phyloP scores from a whole-genome alignment of 805 yeast genomes.

The Teunomyces kruisii region DNA sequence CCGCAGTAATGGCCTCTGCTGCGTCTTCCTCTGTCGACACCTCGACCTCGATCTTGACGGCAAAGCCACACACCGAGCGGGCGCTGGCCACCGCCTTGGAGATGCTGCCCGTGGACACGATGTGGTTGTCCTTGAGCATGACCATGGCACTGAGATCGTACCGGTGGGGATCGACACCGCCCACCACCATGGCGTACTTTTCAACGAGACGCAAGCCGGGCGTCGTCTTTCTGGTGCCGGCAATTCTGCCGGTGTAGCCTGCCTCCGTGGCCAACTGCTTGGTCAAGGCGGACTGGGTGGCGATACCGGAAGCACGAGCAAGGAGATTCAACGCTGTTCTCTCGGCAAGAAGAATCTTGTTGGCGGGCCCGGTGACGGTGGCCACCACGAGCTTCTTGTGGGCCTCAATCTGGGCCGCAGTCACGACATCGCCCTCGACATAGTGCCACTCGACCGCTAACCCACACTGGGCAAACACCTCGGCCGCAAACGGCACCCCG shows the following conservation, averaged over 20 bases:
- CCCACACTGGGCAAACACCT: constrained; percentile 76
- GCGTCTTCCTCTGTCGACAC: constrained; percentile 86
- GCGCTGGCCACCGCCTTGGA: constrained; percentile 80
- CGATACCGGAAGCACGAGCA: constrained; percentile 84
- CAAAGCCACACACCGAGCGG: constrained; percentile 79
- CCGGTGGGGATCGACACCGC: constrained; percentile 91
- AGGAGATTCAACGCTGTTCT: constrained; percentile 81
- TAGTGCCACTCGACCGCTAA: constrained; percentile 70
- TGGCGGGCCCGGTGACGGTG: constrained; percentile 74
- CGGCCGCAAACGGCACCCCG: constrained; percentile 88
- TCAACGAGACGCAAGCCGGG: constrained; percentile 89
- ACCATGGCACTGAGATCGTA: constrained; percentile 92
- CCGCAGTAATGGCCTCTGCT: constrained; percentile 87
- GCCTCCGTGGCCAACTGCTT: constrained; percentile 58
- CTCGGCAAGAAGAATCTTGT: constrained; percentile 77
- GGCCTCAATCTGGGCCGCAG: constrained; percentile 42
- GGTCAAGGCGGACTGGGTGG: constrained; percentile 67
- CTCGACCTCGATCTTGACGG: constrained; percentile 90
- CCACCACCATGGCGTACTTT: constrained; percentile 92
- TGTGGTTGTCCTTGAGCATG: constrained; percentile 93
- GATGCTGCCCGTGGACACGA: constrained; percentile 91
- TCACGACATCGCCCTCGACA: constrained; percentile 60
- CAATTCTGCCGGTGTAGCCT: constrained; percentile 81
- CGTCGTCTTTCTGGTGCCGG: constrained; percentile 97
- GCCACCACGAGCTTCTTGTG: constrained; percentile 71